A percentile compares a stretch with the other conserved stretches of the same genome.
phyloP scores from a whole-genome alignment of 2,329 filamentous ascomycete species.

The Tolypocladium sp. region DNA sequence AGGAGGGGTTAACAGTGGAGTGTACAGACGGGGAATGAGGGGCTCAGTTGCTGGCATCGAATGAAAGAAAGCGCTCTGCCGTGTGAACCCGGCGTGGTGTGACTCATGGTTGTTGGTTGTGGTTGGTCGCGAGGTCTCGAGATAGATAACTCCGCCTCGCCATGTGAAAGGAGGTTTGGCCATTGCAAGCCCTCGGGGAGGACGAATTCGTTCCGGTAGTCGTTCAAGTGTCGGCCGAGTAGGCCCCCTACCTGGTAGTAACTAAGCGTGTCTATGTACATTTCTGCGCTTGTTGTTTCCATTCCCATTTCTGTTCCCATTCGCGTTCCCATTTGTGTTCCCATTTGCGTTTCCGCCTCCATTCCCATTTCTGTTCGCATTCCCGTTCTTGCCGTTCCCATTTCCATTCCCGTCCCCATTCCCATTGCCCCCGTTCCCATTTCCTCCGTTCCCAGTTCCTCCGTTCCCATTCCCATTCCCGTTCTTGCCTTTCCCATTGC shows the following conservation, averaged over 20 bases:
- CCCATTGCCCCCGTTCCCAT: slow-evolving; percentile 3
- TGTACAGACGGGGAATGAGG: neutral
- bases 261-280: neutral
- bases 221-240: neutral
- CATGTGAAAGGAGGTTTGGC: too few relatives aligned
- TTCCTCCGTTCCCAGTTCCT: neutral
- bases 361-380: neutral
- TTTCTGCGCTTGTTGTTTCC: neutral
- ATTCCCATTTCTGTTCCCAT: neutral
- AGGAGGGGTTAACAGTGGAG: neutral
- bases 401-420: slow-evolving; percentile 2
- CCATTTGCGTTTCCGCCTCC: neutral
- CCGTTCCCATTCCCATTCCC: neutral
- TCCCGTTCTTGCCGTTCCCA: neutral
- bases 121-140: too few relatives aligned
- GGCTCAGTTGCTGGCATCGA: neutral
- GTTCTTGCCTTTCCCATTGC: neutral
- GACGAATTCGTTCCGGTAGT: neutral
- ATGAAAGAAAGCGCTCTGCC: neutral
- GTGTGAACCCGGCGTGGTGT: neutral
- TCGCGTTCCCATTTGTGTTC: neutral
- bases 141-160: too few relatives aligned
- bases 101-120: neutral
- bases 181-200: too few relatives aligned
- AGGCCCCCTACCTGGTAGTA: neutral